phyloP scores from a whole-genome alignment of 768 basidiomycete genomes.

The Gautieria morchelliformis region DNA sequence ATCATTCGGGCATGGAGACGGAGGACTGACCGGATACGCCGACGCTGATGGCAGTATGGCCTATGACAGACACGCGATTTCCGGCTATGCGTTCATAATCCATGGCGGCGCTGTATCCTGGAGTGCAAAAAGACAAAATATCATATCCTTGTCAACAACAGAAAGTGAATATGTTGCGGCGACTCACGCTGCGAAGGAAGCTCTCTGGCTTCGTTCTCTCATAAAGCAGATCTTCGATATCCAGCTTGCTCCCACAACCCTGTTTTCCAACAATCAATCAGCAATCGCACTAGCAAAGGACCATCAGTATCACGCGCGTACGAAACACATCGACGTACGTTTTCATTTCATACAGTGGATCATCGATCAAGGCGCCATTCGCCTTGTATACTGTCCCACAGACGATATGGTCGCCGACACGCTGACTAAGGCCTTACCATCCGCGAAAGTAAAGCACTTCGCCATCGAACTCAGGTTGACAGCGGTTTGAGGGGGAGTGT shows the following conservation, averaged over 20 bases:
- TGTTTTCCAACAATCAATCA: slow-evolving; percentile 19
- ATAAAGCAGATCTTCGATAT: slow-evolving; percentile 11
- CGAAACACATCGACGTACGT: slow-evolving; percentile 30
- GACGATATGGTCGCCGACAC: slow-evolving; percentile 24
- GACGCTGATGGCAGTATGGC: slow-evolving; percentile 20
- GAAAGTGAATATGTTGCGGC: slow-evolving; percentile 39
- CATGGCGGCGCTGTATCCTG: slow-evolving; percentile 24
- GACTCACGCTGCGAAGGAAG: slow-evolving; percentile 19
- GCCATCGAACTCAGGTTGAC: no score
- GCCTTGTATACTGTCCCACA: slow-evolving; percentile 19
- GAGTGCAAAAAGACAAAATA: slow-evolving; percentile 24
- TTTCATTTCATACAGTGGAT: slow-evolving; percentile 30
- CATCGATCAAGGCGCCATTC: slow-evolving; percentile 16
- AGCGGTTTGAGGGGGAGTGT: no score
- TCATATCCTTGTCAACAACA: slow-evolving; percentile 25
- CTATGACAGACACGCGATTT: slow-evolving; percentile 21
- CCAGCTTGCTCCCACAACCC: slow-evolving; percentile 2
- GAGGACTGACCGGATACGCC: slow-evolving; percentile 5
- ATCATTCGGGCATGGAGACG: slow-evolving; percentile 9
- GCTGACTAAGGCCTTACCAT: slow-evolving; percentile 24
- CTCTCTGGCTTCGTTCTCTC: slow-evolving; percentile 17
- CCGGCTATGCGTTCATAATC: slow-evolving; percentile 26
- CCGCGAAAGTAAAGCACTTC: no score
- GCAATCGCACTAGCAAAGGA: slow-evolving; percentile 16
- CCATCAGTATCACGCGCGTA: slow-evolving; percentile 20